Evolutionary conservation across 208 protist genomes (phyloP).

Genomic region (Herpetomonas tarakana): DNA sequence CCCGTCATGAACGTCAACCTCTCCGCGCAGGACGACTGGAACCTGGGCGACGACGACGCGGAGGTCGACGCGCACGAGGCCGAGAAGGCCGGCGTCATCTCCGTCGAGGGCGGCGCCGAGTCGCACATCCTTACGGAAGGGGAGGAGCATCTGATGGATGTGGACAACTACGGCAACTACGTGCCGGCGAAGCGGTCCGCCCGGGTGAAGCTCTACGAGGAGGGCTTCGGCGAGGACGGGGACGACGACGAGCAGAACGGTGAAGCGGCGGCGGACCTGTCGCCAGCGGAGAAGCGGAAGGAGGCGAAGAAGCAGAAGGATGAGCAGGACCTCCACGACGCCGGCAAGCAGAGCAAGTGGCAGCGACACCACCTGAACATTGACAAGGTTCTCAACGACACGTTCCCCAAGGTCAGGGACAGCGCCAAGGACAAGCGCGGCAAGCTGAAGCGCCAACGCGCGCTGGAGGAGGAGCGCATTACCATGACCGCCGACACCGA

Average conservation of each 20-base stretch:
- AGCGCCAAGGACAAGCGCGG: conserved; percentile 18
- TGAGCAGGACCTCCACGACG: conserved; percentile 33
- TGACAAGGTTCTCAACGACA: conserved; percentile 77
- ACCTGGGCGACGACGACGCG: conserved; percentile 53
- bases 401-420: conserved; percentile 73
- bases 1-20: conserved; percentile 75
- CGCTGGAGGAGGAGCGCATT: conserved; percentile 77
- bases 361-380: conserved; percentile 81
- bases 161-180: conserved; percentile 90
- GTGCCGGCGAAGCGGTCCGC: conserved; percentile 59
- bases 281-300: conserved; percentile 13
- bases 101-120: neutral
- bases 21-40: conserved; percentile 79
- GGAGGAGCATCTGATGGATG: conserved; percentile 78
- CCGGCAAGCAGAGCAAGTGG: conserved; percentile 71
- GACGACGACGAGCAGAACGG: conserved; percentile 36
- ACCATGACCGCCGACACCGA: conserved; percentile 46
- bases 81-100: conserved; percentile 14
- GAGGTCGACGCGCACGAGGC: conserved; percentile 24
- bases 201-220: conserved; percentile 70
- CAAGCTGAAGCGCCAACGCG: conserved; percentile 39
- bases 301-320: conserved; percentile 35
- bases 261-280: conserved; percentile 24
- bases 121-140: conserved; percentile 73
- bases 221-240: conserved; percentile 28